Percentiles rank a stretch among this genome's conserved stretches.
Conservation (phyloP, 179 eudicot genomes). For the Silene vulgaris region DNA sequence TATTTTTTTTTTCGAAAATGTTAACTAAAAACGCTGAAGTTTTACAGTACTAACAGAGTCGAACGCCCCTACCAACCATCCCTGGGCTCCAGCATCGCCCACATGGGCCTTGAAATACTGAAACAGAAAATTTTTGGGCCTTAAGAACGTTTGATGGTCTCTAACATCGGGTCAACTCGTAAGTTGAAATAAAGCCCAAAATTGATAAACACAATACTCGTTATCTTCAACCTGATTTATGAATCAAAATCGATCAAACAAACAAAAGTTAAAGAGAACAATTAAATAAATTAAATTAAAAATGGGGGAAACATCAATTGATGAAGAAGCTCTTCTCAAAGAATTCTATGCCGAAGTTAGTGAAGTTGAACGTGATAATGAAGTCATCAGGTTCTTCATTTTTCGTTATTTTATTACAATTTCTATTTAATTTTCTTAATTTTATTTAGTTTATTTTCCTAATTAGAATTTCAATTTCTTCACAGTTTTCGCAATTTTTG, state of each 20-base stretch:
- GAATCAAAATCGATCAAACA: conserved; percentile 9
- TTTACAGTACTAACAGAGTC: too few relatives aligned
- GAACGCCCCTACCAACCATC: too few relatives aligned
- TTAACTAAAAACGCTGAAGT: too few relatives aligned
- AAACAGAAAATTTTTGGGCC: too few relatives aligned
- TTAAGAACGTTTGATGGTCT: too few relatives aligned
- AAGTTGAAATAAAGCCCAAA: not conserved
- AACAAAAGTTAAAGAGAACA: not conserved
- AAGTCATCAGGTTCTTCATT: conserved; percentile 62
- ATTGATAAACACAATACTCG: not conserved
- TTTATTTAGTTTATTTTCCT: not conserved
- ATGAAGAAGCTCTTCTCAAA: conserved; percentile 81
- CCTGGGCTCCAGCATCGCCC: too few relatives aligned
- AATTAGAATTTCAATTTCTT: not conserved
- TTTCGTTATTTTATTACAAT: not conserved
- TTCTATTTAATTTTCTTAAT: not conserved
- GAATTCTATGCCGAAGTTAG: conserved; percentile 88
- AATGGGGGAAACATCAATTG: conserved; percentile 45
- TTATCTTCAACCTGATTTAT: not conserved
- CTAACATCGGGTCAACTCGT: too few relatives aligned
- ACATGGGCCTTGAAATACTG: too few relatives aligned
- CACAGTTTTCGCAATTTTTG: not conserved
- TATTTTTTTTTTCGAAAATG: too few relatives aligned
- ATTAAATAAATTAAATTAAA: not conserved
- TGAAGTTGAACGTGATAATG: conserved; percentile 96